Evolutionary conservation across 805 yeast genomes (phyloP).

Genomic region (Suhomyces xylopsoci): DNA sequence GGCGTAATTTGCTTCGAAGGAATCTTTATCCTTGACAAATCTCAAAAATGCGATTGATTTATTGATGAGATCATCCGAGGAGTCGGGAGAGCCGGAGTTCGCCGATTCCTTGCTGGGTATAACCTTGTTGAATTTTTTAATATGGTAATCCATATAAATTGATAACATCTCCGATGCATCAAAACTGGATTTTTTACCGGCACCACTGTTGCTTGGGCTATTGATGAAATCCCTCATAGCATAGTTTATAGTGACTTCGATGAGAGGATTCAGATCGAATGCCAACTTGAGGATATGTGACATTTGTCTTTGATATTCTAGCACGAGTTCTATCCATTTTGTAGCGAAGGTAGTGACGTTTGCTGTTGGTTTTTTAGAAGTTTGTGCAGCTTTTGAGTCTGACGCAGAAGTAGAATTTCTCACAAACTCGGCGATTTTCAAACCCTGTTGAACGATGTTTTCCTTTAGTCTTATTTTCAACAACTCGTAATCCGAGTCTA

Average conservation of each 20-base stretch:
- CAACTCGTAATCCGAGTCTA: constrained; percentile 51
- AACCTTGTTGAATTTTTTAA: constrained; percentile 33
- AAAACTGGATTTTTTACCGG: constrained; percentile 42
- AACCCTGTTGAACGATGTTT: constrained; percentile 47
- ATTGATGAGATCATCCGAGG: constrained; percentile 41
- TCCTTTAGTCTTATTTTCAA: constrained; percentile 48
- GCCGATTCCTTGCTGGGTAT: constrained; percentile 5
- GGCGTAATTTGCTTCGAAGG: constrained; percentile 81
- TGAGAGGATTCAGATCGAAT: constrained; percentile 46
- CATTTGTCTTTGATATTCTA: constrained; percentile 51
- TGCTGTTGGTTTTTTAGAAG: constrained; percentile 13
- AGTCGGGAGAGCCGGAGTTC: constrained; percentile 13
- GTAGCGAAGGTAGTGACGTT: constrained; percentile 53
- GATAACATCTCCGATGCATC: constrained; percentile 41
- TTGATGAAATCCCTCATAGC: constrained; percentile 65
- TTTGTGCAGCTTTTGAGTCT: not conserved
- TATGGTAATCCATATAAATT: constrained; percentile 38
- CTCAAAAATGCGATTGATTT: constrained; percentile 62
- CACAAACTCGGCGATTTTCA: constrained; percentile 29
- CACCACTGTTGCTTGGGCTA: constrained; percentile 37
- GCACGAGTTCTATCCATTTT: constrained; percentile 62
- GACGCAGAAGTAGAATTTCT: constrained; percentile 2
- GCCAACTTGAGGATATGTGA: constrained; percentile 46
- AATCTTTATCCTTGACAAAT: constrained; percentile 75
- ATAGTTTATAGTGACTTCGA: constrained; percentile 55